These are phyloP conservation scores for Durusdinium trenchii DNA, from an alignment of 73 alveolate species.

Conservation along the genomic window DNA sequence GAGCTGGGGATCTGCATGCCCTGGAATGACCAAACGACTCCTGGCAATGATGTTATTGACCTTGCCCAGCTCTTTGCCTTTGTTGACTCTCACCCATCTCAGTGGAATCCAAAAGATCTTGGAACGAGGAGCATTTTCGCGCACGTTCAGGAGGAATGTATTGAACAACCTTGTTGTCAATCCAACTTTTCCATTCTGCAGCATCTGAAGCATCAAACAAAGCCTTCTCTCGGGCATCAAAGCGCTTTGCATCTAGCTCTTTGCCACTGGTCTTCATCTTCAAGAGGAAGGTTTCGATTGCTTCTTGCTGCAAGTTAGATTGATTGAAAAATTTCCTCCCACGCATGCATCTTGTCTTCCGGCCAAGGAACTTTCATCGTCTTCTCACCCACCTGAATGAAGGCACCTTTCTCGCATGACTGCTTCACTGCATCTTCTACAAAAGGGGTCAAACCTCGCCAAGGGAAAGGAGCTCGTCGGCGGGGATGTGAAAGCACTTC, in stretches of 20 bases:
- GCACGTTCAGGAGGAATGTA: not conserved
- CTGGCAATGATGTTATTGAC: not conserved
- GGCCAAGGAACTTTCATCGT: not conserved
- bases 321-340: not conserved
- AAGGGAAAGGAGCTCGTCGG: not conserved
- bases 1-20: conserved; percentile 5
- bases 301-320: not conserved
- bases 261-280: conserved; percentile 20
- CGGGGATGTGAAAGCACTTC: not conserved
- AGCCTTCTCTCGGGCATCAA: not conserved
- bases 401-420: not conserved
- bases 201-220: not conserved
- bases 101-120: conserved; percentile 12
- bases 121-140: not conserved
- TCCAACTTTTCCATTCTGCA: conserved; percentile 14
- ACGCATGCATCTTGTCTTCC: not conserved
- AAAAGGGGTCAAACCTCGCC: not conserved
- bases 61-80: not conserved
- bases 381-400: not conserved
- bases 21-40: conserved; percentile 37
- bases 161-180: conserved; percentile 21
- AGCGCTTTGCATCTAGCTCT: not conserved
- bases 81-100: conserved; percentile 9
- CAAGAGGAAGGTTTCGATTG: not conserved
- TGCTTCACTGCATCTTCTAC: not conserved